phyloP scores from a whole-genome alignment of 495 filamentous ascomycete genomes.

The Neurospora discreta region DNA sequence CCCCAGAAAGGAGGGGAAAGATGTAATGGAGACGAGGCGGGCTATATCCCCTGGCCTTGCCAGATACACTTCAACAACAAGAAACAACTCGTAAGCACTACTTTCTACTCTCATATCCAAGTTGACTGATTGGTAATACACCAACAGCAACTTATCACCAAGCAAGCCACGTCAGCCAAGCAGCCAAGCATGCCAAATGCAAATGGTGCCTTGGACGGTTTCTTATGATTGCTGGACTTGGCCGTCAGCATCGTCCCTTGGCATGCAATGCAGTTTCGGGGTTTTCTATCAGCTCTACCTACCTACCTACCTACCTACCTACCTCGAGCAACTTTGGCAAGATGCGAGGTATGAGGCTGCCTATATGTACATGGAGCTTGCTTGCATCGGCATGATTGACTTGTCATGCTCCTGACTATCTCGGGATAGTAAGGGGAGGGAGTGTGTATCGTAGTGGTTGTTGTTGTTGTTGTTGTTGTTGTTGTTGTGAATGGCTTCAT shows the following conservation, averaged over 20 bases:
- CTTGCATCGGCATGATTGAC: not conserved
- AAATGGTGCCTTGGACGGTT: not conserved
- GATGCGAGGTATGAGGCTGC: not conserved
- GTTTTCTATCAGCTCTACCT: not conserved
- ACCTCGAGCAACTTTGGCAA: not conserved
- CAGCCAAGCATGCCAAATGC: not conserved
- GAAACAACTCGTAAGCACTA: too few relatives aligned
- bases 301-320: too few relatives aligned
- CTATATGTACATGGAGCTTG: not conserved
- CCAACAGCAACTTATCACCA: not conserved
- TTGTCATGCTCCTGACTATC: not conserved
- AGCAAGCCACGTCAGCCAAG: not conserved
- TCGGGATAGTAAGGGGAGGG: not conserved
- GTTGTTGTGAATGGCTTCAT: not conserved
- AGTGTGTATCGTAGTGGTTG: not conserved
- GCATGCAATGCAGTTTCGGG: not conserved
- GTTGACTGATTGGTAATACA: not conserved
- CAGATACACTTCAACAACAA: too few relatives aligned
- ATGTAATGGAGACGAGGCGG: not conserved
- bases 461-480: too few relatives aligned
- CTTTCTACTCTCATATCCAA: too few relatives aligned
- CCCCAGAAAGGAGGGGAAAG: not conserved
- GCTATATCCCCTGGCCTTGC: too few relatives aligned
- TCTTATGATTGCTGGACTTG: not conserved
- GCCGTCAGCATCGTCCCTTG: not conserved